A percentile compares a stretch with the other conserved stretches of the same genome.
phyloP scores from a whole-genome alignment of 768 basidiomycete genomes.

The Leccinum longicurvipes region DNA sequence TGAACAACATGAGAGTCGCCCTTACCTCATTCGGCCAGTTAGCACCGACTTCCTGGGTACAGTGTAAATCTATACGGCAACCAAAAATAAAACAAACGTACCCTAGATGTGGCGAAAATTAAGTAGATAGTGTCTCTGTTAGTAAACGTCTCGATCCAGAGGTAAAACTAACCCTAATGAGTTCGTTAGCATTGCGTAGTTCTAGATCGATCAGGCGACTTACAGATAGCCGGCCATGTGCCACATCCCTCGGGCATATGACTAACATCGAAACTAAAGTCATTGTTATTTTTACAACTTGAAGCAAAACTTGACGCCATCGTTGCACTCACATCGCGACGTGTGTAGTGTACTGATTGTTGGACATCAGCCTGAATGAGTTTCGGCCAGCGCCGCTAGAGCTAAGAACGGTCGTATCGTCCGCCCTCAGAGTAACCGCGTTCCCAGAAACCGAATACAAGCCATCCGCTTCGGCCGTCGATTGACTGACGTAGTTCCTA shows the following conservation, averaged over 20 bases:
- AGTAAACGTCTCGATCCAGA: not conserved
- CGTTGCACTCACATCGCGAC: constrained; percentile 30
- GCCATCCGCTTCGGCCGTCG: constrained; percentile 50
- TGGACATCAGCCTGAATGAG: constrained; percentile 35
- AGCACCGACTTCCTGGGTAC: constrained; percentile 24
- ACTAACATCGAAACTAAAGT: constrained; percentile 31
- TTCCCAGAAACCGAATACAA: constrained; percentile 54
- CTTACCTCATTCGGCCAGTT: constrained; percentile 26
- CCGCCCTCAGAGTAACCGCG: constrained; percentile 31
- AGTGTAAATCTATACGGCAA: not conserved
- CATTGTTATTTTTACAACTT: not conserved
- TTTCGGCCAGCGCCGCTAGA: constrained; percentile 33
- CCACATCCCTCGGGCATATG: constrained; percentile 41
- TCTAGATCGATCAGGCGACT: constrained; percentile 3
- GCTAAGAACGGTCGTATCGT: constrained; percentile 30
- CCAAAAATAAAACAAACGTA: constrained; percentile 4
- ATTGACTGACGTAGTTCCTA: constrained; percentile 44
- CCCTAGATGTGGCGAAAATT: constrained; percentile 17
- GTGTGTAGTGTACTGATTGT: constrained; percentile 29
- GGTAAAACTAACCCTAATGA: constrained; percentile 24
- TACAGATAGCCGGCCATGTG: constrained; percentile 38
- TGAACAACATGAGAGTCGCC: not conserved
- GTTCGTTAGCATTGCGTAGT: not conserved
- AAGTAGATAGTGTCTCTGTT: not conserved
- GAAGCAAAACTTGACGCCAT: not conserved